Evolutionary conservation across 2,329 filamentous ascomycete genomes (phyloP), one percentile per base, ranked within the genome.

Genomic region (Didymella exigua): DNA sequence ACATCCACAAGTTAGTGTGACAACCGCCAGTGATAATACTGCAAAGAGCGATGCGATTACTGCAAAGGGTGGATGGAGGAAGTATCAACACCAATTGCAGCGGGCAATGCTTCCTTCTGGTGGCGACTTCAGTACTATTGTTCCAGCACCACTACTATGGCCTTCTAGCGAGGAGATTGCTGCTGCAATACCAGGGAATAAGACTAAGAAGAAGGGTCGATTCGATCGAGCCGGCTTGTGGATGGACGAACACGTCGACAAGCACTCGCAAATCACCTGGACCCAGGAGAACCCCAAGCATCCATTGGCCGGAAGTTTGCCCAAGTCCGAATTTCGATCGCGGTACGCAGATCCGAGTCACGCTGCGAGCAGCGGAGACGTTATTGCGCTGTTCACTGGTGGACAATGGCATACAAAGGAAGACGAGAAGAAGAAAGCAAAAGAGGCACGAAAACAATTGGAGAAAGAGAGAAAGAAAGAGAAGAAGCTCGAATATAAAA

Each of bases 271-370:
- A 47, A 78, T 79, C 0, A 65, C 70, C 38, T 83, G 75, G 70
- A 65, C 62, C 1, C 60, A 49, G 21, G 64, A 77, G 42, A 76
- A 81, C 46, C 79, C 78, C 0, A 73, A 70, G 37, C 76, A 73
- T 14, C 59, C 66, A 2, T 63, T 82, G 3, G 67, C 70, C 6
- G 60, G 66, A 58, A 46, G 30, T 13, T 31, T 29, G 8, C 31
- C 38, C 30, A 61, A 73, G 47, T 66, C 67, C 0, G 65, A 69
- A 18, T 82, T 83, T 54, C 67, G 72, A 0, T 82, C 79, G 6
- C 72, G 79, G 19, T 82, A 78, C 57, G 76, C 78, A 10, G 81
- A 85, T 58, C 82, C 82, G 0, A 80, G 76, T 55, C 78, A 83
- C 57, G 74, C 81, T 0, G 80, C 78, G 16, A 81, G 77, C 54